phyloP scores from a whole-genome alignment of 495 filamentous ascomycete genomes.

The Talaromyces liani region DNA sequence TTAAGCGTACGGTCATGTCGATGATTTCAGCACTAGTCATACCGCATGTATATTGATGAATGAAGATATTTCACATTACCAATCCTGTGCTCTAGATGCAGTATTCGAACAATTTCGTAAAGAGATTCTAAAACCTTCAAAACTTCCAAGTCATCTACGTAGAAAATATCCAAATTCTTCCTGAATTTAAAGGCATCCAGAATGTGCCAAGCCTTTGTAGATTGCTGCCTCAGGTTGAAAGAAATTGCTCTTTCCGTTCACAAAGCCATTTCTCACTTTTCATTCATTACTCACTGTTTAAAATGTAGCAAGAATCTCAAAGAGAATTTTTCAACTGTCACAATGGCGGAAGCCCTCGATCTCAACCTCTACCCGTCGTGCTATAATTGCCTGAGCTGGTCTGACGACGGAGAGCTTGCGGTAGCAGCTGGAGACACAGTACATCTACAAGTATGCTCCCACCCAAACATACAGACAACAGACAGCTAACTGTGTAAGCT shows the following conservation, averaged over 20 bases:
- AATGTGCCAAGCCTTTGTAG: slow-evolving; percentile 7
- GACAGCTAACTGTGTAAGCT: not conserved
- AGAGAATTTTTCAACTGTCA: not conserved
- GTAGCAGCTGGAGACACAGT: slow-evolving; percentile 52
- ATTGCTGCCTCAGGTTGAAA: slow-evolving; percentile 3
- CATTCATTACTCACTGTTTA: not conserved
- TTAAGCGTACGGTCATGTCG: not conserved
- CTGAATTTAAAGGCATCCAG: not conserved
- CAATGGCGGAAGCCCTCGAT: slow-evolving; percentile 29
- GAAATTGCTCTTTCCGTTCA: not conserved
- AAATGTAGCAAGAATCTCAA: not conserved
- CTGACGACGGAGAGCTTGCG: slow-evolving; percentile 54
- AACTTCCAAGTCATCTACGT: not conserved
- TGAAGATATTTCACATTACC: not conserved
- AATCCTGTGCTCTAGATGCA: not conserved
- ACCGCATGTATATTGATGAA: not conserved
- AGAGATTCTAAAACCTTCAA: not conserved
- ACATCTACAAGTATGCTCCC: slow-evolving; percentile 40
- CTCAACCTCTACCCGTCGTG: slow-evolving; percentile 33
- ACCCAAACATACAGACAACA: slow-evolving; percentile 1
- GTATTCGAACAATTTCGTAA: not conserved
- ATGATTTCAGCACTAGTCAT: not conserved
- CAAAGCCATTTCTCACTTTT: not conserved
- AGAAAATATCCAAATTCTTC: not conserved
- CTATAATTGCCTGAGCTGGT: slow-evolving; percentile 53